Evolutionary conservation across 176 grass and related monocot genomes (phyloP), one percentile per base, ranked within the genome.

Genomic region (Bothriochloa decipiens): DNA sequence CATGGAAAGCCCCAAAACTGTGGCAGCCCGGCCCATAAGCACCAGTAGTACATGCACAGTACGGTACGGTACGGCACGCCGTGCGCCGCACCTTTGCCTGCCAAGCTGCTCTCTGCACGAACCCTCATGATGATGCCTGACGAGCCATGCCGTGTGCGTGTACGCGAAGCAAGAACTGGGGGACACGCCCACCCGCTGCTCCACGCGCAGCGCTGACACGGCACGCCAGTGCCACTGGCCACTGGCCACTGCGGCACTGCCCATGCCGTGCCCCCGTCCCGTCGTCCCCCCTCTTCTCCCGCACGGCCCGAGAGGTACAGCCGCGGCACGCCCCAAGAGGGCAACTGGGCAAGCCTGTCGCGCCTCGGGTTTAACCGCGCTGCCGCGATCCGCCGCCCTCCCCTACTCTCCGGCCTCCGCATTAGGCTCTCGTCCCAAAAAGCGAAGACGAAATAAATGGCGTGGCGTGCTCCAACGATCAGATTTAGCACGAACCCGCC

Each of bases 361-460:
- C 33, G 71, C 83, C 77, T 76, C 77, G 71, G 88, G 75, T 71
- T 86, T 72, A 68, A 57, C 29, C 36, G 83, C 83, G 77, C 63
- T 49, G 65, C 40, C 79, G 79, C 33, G 82, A 75, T 49, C 25
- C 77, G 40, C 76, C 32, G 47, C 18, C 55, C 9, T 53, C n/a
- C 49, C 41, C 41, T 40, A 5, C 39, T 8, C 41, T 40, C 42
- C 42, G 42, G 42, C 10, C n/a, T 29, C 17, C 52, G 32, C 68
- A 11, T 55, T 43, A 74, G 81, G 87, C 82, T 81, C 87, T 40
- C 15, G 76, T 89, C 77, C 82, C 87, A 62, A 89, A 17, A 89
- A 17, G 49, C 69, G 9, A 42, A 49, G 55, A 26, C 27, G 37
- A 39, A 47, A 57, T 89, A 61, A 80, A 70, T 62, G 58, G 58